Base-by-base conservation (phyloP, 2,329 filamentous ascomycete species). In the Fusarium sp. region DNA sequence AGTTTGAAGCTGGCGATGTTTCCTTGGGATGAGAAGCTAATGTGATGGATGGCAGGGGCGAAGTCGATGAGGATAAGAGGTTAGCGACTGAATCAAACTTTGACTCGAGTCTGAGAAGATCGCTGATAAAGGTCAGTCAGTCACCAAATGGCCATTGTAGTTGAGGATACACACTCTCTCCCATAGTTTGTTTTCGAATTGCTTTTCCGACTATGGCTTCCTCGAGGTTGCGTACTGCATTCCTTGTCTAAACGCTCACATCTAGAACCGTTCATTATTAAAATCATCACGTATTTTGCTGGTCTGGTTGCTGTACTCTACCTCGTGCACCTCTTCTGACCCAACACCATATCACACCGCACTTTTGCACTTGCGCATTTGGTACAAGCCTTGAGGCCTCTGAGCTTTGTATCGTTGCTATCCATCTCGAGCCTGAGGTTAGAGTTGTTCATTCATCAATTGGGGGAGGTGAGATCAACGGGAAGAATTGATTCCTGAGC, bases 61-160 rank as follows among this genome's bases (percentile, higher is more conserved):
- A 22, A 34, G 34, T 52, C 10, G 61, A 46, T 20, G 26, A 42
- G 13, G 54, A 44, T 7, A 58, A 24, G 7, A 66, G 36, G 6
- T 43, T 63, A 13, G 63, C 43, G 22, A 60, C 55, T 11, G 63
- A 66, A 22, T 65, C 60, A 5, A 66, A 65, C 15, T 65, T 65
- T 20, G 63, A 60, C 17, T 66, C 54, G 3, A 66, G 53, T 43
- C 63, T 33, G 1, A 40, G 28, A 24, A 66, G 24, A 17, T 60
- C 61, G 6, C 63, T 66, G 4, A 1, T 1, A 8, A 3, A 6
- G 10, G 15, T 65, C 8, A 66, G 34, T 14, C 17, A 9, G 5
- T 18, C 20, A 1, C 3, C 4, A 5, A 28, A 14, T 5, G 13
- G 28, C 10, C 2, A 10, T 13, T 13, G 10, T 1, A 18, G 9